phyloP scores from a whole-genome alignment of 371 early-diverging fungal genomes.

The Apophysomyces sp. region DNA sequence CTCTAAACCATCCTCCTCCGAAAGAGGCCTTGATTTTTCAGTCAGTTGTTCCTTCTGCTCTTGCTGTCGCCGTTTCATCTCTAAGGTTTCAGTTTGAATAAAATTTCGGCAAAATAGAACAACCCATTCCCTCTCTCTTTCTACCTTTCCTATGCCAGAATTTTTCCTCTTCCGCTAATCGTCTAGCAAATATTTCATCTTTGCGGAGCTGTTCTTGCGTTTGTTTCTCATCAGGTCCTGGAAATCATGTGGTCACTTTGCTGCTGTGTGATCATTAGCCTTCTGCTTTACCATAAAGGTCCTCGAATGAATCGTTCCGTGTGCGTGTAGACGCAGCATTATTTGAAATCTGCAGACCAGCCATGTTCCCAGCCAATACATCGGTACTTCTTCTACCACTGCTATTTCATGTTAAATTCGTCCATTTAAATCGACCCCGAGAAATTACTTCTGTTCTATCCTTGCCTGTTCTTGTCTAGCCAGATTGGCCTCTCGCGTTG shows the following conservation, averaged over 20 bases:
- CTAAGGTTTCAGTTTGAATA: not conserved
- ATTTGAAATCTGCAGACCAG: slow-evolving; percentile 47
- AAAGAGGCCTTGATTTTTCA: not conserved
- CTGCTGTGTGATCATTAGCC: not conserved
- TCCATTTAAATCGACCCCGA: not conserved
- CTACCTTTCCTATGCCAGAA: not conserved
- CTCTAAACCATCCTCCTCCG: not conserved
- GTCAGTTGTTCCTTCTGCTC: not conserved
- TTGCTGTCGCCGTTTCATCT: not conserved
- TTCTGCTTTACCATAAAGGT: not conserved
- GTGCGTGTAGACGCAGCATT: slow-evolving; percentile 39
- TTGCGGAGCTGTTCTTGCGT: slow-evolving; percentile 20
- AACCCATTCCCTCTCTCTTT: not conserved
- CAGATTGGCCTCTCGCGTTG: slow-evolving; percentile 5
- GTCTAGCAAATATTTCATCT: slow-evolving; percentile 37
- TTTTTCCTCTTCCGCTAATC: slow-evolving; percentile 22
- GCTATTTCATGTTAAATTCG: not conserved
- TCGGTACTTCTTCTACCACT: slow-evolving; percentile 40
- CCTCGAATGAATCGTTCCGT: slow-evolving; percentile 7
- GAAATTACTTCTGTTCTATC: slow-evolving; percentile 1
- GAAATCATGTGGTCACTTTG: not conserved
- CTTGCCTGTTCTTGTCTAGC: not conserved
- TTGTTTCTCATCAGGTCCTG: slow-evolving; percentile 1
- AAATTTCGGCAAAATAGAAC: too few relatives aligned
- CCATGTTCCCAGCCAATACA: slow-evolving; percentile 40